Conservation (phyloP, 2,329 filamentous ascomycete genomes). For the Alternaria sp. region DNA sequence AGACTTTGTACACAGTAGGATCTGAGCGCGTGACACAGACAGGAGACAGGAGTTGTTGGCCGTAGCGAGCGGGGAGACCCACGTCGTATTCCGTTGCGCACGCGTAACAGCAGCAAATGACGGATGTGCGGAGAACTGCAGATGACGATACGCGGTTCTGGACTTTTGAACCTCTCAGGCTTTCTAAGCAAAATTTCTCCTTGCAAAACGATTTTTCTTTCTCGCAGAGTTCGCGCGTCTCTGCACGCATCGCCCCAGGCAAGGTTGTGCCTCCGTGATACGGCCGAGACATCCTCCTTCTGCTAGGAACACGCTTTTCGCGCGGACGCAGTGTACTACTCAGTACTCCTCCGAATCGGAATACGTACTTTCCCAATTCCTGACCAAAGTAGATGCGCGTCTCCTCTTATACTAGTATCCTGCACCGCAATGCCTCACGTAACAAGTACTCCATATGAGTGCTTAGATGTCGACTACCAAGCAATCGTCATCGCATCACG, state of each 20-base stretch:
- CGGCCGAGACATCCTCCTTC: neutral
- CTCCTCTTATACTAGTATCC: too few relatives aligned
- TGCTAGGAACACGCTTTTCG: neutral
- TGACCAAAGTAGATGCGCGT: neutral
- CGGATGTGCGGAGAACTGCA: neutral
- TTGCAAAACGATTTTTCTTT: neutral
- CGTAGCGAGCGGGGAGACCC: neutral
- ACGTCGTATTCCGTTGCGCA: slow-evolving; percentile 1
- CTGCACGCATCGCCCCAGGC: neutral
- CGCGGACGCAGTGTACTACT: neutral
- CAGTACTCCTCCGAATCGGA: neutral
- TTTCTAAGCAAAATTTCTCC: neutral
- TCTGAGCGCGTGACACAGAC: neutral
- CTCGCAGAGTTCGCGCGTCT: neutral
- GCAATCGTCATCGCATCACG: neutral
- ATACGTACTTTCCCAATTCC: neutral
- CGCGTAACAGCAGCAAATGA: neutral
- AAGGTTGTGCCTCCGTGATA: neutral
- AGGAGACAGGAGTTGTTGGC: neutral
- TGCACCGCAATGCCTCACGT: neutral
- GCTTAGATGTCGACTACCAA: neutral
- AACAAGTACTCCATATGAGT: neutral
- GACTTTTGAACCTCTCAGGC: neutral
- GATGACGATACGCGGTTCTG: slow-evolving; percentile 1
- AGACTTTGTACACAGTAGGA: neutral